Conservation (phyloP, 108 stramenopile genomes). For the Nitzschia sp. region DNA sequence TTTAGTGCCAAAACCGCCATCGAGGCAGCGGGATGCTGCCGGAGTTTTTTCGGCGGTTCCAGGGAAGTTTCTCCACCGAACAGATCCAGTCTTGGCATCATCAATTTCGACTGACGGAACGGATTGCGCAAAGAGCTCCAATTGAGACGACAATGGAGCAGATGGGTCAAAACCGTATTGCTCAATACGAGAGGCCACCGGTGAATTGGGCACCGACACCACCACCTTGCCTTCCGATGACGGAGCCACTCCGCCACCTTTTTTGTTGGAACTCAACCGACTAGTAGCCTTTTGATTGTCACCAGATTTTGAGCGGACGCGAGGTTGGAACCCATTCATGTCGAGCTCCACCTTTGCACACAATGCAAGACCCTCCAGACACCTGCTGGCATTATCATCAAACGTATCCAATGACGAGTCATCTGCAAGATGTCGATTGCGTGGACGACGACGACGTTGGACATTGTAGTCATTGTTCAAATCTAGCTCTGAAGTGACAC, state of each 20-base stretch:
- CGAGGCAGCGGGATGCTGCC: too few relatives aligned
- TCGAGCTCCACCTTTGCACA: neutral
- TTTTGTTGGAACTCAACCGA: too few relatives aligned
- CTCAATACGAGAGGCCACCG: neutral
- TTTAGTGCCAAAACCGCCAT: too few relatives aligned
- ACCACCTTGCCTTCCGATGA: neutral
- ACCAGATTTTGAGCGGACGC: neutral
- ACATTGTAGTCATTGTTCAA: constrained; percentile 25
- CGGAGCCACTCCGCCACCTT: neutral
- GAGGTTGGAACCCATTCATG: neutral
- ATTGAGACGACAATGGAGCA: constrained; percentile 19
- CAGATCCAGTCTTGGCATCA: constrained; percentile 13
- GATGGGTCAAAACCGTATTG: constrained; percentile 22
- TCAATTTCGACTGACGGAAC: constrained; percentile 27
- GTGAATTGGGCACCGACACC: neutral
- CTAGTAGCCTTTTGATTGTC: neutral
- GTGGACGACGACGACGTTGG: neutral
- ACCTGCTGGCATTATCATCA: constrained; percentile 2
- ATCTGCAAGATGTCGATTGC: neutral
- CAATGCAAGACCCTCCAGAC: neutral
- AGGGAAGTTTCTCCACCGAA: constrained; percentile 36
- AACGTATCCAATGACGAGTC: neutral
- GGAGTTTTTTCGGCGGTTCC: too few relatives aligned
- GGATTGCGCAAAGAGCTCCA: constrained; percentile 2
- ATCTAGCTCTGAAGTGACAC: constrained; percentile 24